These are phyloP conservation scores for Tolypocladium ovalisporum DNA, from an alignment of 2,329 filamentous ascomycete species.

Conservation along the genomic window DNA sequence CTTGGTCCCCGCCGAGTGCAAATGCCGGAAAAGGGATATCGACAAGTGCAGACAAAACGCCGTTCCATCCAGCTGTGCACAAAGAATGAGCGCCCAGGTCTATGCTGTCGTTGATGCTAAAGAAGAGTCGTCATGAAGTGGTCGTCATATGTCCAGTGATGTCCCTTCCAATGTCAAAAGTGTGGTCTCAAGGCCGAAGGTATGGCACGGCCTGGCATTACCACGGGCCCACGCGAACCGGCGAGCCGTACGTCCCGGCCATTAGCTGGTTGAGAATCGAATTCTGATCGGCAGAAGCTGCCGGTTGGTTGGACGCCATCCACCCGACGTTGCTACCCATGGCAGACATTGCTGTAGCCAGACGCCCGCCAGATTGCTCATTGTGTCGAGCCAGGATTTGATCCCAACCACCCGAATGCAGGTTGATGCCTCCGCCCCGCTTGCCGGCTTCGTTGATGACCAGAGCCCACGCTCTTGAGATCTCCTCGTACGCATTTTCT, in stretches of 20 bases:
- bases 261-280: constrained; percentile 54
- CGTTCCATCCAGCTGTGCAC: constrained; percentile 17
- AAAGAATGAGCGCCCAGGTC: constrained; percentile 19
- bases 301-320: constrained; percentile 43
- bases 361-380: constrained; percentile 69
- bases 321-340: constrained; percentile 67
- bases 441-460: constrained; percentile 88
- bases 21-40: constrained; percentile 17
- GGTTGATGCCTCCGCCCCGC: constrained; percentile 75
- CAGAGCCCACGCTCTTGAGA: constrained; percentile 83
- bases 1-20: constrained; percentile 2
- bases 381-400: constrained; percentile 81
- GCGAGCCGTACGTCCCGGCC: constrained; percentile 46
- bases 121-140: constrained; percentile 19
- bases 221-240: constrained; percentile 53
- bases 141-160: constrained; percentile 20
- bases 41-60: constrained; percentile 19
- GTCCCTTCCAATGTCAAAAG: constrained; percentile 8
- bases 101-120: constrained; percentile 25
- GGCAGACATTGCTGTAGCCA: constrained; percentile 70
- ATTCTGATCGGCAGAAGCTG: constrained; percentile 29
- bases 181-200: background rate
- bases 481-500: constrained; percentile 91
- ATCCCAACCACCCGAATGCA: constrained; percentile 90
- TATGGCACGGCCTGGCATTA: constrained; percentile 18